Conservation (phyloP, 2,329 filamentous ascomycete species). For the Trichoderma lentiforme region DNA sequence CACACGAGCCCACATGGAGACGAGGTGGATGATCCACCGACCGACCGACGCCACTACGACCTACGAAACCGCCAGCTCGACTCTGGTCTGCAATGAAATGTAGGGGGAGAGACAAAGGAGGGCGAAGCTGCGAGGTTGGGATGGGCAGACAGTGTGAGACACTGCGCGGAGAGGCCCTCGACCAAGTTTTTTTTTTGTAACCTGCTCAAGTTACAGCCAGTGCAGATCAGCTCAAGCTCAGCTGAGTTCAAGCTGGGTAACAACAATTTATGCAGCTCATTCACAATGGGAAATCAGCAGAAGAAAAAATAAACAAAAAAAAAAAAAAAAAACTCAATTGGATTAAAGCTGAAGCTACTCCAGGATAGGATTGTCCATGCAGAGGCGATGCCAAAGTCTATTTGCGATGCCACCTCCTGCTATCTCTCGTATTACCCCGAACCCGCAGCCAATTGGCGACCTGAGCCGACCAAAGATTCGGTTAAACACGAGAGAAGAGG, state of each 20-base stretch:
- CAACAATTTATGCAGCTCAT: neutral
- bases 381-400: conserved; percentile 11
- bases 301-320: neutral
- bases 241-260: neutral
- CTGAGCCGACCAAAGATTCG: neutral
- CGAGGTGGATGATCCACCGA: neutral
- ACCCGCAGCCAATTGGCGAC: neutral
- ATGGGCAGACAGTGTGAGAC: conserved; percentile 16
- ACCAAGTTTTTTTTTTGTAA: neutral
- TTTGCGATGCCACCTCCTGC: neutral
- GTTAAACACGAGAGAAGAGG: neutral
- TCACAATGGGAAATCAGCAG: neutral
- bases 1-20: conserved; percentile 9
- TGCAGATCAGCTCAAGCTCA: neutral
- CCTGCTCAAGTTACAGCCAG: neutral
- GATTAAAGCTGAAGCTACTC: neutral
- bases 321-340: neutral
- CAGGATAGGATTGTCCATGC: neutral
- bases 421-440: conserved; percentile 2
- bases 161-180: neutral
- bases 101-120: neutral
- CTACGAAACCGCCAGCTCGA: neutral
- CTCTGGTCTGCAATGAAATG: neutral
- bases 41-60: neutral
- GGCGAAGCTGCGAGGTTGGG: conserved; percentile 8